Percentiles rank a stretch among this genome's conserved stretches.
phyloP scores from a whole-genome alignment of 345 rosid species.

The Nasturtium officinale region DNA sequence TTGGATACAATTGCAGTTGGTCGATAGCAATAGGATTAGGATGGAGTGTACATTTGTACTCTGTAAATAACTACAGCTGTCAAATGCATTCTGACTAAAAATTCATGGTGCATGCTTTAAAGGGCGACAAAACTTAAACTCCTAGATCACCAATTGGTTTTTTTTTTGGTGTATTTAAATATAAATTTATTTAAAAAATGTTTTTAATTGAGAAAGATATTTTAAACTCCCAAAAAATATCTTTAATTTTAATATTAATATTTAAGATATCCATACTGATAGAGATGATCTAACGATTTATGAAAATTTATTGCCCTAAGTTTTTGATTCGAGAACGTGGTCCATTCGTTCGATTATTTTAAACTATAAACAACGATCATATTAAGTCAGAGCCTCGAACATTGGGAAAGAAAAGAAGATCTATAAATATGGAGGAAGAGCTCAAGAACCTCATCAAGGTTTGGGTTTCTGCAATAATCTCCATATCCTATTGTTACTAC shows the following conservation, averaged over 20 bases:
- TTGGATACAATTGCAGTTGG: too few relatives aligned
- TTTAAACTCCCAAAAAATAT: too few relatives aligned
- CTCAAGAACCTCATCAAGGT: slow-evolving; percentile 39
- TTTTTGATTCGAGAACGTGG: slow-evolving; percentile 1
- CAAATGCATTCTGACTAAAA: neutral
- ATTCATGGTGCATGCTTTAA: too few relatives aligned
- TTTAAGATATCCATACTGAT: too few relatives aligned
- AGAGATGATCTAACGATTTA: too few relatives aligned
- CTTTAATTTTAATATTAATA: too few relatives aligned
- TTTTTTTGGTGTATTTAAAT: too few relatives aligned
- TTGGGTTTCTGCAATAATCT: slow-evolving; percentile 36
- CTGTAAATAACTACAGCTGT: neutral
- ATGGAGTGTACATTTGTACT: neutral
- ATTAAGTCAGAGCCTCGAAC: slow-evolving; percentile 12
- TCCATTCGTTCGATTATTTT: neutral
- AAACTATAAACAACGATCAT: neutral
- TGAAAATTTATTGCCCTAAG: neutral
- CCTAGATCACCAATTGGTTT: too few relatives aligned
- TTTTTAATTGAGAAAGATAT: too few relatives aligned
- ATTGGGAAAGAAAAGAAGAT: neutral
- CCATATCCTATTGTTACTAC: slow-evolving; percentile 43
- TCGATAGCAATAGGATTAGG: too few relatives aligned
- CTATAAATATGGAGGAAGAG: slow-evolving; percentile 40
- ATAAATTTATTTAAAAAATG: too few relatives aligned
- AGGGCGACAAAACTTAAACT: too few relatives aligned